Base-by-base conservation (phyloP, 2,329 filamentous ascomycete genomes). In the Xylaria sp. region DNA sequence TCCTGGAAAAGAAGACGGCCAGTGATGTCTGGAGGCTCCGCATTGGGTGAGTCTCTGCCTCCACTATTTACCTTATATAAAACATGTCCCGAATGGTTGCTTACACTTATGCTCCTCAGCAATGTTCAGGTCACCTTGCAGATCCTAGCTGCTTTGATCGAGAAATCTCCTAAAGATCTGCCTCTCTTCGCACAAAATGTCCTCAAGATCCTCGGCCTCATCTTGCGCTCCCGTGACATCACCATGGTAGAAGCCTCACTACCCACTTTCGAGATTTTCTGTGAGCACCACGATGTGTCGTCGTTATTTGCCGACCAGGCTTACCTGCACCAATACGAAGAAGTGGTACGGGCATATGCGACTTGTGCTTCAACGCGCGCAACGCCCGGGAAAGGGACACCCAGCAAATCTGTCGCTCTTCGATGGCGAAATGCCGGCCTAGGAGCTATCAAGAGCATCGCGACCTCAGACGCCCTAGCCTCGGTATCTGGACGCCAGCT, bases 61-160 rank as follows among this genome's bases (percentile, higher is more conserved):
- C 39, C 12, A 20, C 25, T 4, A 12, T 34, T 18, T n/a, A n/a
- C 12, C 25, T 9, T 15, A 48, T 51, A n/a, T 55, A 44, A 41
- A 25, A 25, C 23, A 28, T 51, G 10, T 51, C 28, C 25, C 37
- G 46, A 25, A 13, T 31, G 2, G 12, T 66, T 65, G 60, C 63
- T 72, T 52, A 67, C 51, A 25, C 46, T 28, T 63, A 56, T 50
- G 48, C 59, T 28, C 56, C 62, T 25, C 57, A 96, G 93, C 74
- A 97, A 97, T 84, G 93, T 97, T 67, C 94, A 97, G 80, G 94
- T 99, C 73, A 98, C 94, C 2, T 90, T 99, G 68, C 92, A 97
- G 80, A 98, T 99, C 75, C 86, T 98, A 74, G 90, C 91, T 70
- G 94, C 94, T 55, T 87, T 99, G 76, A 94, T 98, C 81, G 94